Conservation (phyloP, 2,329 filamentous ascomycete genomes). For the Hypoxylon sp. region DNA sequence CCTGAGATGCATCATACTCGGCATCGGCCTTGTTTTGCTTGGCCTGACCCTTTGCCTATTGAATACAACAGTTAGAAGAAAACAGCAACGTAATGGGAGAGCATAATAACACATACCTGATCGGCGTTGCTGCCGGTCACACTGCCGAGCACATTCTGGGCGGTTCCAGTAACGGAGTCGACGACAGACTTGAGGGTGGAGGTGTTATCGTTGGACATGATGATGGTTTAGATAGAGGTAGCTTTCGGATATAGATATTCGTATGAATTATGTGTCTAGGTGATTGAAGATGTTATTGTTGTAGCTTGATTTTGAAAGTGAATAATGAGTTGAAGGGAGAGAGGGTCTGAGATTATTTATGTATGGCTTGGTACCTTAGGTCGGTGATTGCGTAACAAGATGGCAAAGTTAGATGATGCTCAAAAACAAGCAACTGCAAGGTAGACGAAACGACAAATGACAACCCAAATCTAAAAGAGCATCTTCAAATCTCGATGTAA, state of each 20-base stretch:
- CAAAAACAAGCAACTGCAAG: conserved; percentile 15
- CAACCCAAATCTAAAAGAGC: conserved; percentile 13
- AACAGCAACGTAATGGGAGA: not conserved
- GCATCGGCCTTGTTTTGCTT: conserved; percentile 71
- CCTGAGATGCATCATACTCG: conserved; percentile 78
- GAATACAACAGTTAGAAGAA: conserved; percentile 22
- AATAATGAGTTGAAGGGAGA: not conserved
- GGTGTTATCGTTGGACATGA: conserved; percentile 59
- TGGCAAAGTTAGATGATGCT: conserved; percentile 7
- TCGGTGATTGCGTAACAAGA: conserved; percentile 4
- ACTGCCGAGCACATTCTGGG: conserved; percentile 75
- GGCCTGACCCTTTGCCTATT: conserved; percentile 65
- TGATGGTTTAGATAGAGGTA: conserved; percentile 39
- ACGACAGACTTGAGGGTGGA: conserved; percentile 83
- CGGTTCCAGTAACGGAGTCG: conserved; percentile 75
- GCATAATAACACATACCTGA: conserved; percentile 54
- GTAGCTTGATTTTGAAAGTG: not conserved
- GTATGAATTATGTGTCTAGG: no score
- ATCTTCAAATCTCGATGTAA: conserved; percentile 30
- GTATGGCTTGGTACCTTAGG: not conserved
- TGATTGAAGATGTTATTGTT: no score
- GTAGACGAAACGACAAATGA: not conserved
- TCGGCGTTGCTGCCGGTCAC: conserved; percentile 77
- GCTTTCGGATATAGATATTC: no score
- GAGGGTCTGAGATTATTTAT: conserved; percentile 17